Evolutionary conservation across 2,329 filamentous ascomycete genomes (phyloP).

Genomic region (Pseudopyrenochaeta lycopersici): DNA sequence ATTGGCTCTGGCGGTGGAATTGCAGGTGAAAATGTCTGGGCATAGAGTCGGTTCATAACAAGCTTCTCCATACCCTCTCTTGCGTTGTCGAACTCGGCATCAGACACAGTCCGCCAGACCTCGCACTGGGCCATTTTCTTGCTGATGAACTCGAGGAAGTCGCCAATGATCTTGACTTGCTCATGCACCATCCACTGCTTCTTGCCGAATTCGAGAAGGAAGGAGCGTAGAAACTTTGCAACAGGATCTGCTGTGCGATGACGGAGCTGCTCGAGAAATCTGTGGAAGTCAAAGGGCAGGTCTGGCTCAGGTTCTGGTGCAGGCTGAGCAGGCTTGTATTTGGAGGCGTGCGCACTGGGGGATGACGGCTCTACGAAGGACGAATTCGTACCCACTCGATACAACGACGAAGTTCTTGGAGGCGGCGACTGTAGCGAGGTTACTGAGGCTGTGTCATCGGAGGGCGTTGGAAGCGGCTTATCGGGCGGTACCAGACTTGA

Average conservation of each 20-base stretch:
- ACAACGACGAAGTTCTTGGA: slow-evolving; percentile 45
- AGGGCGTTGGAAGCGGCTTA: slow-evolving; percentile 43
- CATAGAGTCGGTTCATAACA: slow-evolving; percentile 97
- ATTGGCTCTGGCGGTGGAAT: slow-evolving; percentile 83
- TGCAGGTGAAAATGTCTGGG: slow-evolving; percentile 93
- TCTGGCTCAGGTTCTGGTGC: slow-evolving; percentile 73
- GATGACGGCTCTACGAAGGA: slow-evolving; percentile 44
- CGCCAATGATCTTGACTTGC: slow-evolving; percentile 97
- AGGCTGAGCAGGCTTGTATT: slow-evolving; percentile 67
- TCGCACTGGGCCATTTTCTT: slow-evolving; percentile 99
- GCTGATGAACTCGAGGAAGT: slow-evolving; percentile 94
- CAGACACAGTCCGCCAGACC: slow-evolving; percentile 93
- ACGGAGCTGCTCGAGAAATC: slow-evolving; percentile 93
- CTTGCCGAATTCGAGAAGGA: slow-evolving; percentile 93
- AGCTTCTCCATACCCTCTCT: slow-evolving; percentile 99
- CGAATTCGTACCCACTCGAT: slow-evolving; percentile 38
- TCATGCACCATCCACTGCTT: slow-evolving; percentile 99
- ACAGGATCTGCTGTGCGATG: slow-evolving; percentile 98
- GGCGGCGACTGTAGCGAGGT: slow-evolving; percentile 42
- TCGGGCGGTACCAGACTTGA: slow-evolving; percentile 83
- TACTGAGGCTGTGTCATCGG: slow-evolving; percentile 31
- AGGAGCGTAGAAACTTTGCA: slow-evolving; percentile 93
- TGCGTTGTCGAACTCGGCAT: slow-evolving; percentile 97
- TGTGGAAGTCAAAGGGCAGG: slow-evolving; percentile 94
- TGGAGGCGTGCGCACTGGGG: slow-evolving; percentile 50